Evolutionary conservation across 345 rosid genomes (phyloP).

Genomic region (Eucalyptus decipiens): DNA sequence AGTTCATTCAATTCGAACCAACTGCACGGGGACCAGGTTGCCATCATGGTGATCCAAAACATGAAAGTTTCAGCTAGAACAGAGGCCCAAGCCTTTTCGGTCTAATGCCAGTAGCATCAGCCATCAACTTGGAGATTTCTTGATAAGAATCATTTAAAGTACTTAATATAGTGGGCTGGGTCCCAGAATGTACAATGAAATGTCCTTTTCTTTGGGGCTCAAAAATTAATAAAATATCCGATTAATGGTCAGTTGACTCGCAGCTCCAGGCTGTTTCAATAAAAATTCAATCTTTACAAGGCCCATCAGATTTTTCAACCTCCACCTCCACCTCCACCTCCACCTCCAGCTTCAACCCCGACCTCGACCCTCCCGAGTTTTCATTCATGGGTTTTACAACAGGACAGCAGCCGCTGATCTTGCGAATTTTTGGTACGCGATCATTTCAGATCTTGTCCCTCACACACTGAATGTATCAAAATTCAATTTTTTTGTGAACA

Average conservation of each 20-base stretch:
- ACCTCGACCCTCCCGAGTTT: neutral
- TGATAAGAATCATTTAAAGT: neutral
- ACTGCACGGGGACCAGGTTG: neutral
- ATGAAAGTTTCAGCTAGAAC: neutral
- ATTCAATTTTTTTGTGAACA: neutral
- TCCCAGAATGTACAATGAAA: neutral
- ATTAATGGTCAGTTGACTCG: neutral
- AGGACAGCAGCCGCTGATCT: neutral
- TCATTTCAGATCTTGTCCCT: neutral
- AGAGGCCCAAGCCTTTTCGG: neutral
- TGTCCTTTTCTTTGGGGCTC: neutral
- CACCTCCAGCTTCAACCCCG: neutral
- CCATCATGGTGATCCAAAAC: neutral
- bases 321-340: neutral
- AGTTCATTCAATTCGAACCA: neutral
- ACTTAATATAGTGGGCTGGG: neutral
- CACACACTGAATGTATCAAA: neutral
- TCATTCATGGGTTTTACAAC: neutral
- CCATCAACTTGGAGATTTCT: neutral
- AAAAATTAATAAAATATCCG: neutral
- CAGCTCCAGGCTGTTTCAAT: neutral
- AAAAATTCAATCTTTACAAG: neutral
- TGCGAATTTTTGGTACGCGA: neutral
- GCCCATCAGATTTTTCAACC: neutral
- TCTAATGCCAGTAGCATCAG: neutral